Percentiles rank a stretch among this genome's conserved stretches.
Conservation (phyloP, 148 eudicot species). For the Rhododendron mucronatum region DNA sequence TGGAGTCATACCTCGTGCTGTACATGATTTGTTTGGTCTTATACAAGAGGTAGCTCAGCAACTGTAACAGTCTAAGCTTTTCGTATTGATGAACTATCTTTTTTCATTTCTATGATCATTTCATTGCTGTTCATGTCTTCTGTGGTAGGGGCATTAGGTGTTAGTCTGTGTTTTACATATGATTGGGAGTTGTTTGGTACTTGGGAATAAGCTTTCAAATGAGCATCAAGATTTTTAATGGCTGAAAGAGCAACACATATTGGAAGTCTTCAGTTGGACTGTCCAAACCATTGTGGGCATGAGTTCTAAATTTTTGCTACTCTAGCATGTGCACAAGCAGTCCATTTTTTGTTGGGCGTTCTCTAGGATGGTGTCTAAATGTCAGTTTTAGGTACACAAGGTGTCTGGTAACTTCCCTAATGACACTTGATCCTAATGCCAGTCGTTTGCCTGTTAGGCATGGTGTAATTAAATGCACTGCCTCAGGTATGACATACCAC, state of each 20-base stretch:
- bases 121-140: no score
- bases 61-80: not conserved
- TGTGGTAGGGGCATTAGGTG: not conserved
- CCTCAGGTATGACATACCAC: not conserved
- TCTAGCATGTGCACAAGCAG: not conserved
- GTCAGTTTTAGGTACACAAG: not conserved
- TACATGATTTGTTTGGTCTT: constrained; percentile 60
- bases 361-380: not conserved
- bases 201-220: not conserved
- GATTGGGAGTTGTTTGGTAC: not conserved
- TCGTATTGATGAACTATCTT: not conserved
- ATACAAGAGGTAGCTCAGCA: constrained; percentile 61
- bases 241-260: not conserved
- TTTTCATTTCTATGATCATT: not conserved
- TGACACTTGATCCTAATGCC: not conserved
- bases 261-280: not conserved
- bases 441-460: constrained; percentile 5
- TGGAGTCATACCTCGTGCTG: constrained; percentile 92
- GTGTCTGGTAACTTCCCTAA: not conserved
- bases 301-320: not conserved
- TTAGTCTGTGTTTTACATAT: not conserved
- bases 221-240: not conserved
- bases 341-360: not conserved
- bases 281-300: not conserved
- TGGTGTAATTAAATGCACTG: not conserved